A percentile compares a stretch with the other conserved stretches of the same genome.
Evolutionary conservation across 257 asterid species (phyloP).

Genomic region (Verbascum thapsus): DNA sequence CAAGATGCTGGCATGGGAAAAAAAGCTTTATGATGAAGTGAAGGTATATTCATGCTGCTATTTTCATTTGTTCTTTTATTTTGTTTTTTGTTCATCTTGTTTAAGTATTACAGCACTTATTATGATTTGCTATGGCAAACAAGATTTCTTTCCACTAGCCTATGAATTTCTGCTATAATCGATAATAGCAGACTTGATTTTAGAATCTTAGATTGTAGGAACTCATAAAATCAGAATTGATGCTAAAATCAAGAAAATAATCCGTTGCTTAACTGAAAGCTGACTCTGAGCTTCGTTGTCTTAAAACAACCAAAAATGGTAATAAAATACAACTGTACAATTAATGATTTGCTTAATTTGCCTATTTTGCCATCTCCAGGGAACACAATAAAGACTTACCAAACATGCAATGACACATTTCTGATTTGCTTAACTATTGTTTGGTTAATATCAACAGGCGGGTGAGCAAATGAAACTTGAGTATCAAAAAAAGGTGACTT

Average conservation of each 20-base stretch:
- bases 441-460: constrained; percentile 62
- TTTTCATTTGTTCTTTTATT: neutral
- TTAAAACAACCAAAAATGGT: neutral
- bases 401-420: too few species aligned
- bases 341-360: neutral
- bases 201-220: neutral
- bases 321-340: neutral
- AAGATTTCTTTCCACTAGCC: too few species aligned
- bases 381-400: too few species aligned
- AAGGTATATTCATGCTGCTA: constrained; percentile 54
- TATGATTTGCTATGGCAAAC: too few species aligned
- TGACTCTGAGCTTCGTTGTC: too few species aligned
- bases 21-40: constrained; percentile 96
- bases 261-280: too few species aligned
- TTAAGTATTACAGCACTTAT: too few species aligned
- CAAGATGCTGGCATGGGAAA: constrained; percentile 99
- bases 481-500: constrained; percentile 77
- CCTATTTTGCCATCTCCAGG: too few species aligned
- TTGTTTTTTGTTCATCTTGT: too few species aligned
- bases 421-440: neutral
- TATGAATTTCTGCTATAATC: neutral
- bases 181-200: neutral
- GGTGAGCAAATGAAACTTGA: constrained; percentile 95
- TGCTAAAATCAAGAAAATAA: constrained; percentile 3
- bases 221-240: neutral